Percentiles rank a stretch among this genome's conserved stretches.
phyloP scores from a whole-genome alignment of 164 flowering plant genomes.

The Aristolochia californica region DNA sequence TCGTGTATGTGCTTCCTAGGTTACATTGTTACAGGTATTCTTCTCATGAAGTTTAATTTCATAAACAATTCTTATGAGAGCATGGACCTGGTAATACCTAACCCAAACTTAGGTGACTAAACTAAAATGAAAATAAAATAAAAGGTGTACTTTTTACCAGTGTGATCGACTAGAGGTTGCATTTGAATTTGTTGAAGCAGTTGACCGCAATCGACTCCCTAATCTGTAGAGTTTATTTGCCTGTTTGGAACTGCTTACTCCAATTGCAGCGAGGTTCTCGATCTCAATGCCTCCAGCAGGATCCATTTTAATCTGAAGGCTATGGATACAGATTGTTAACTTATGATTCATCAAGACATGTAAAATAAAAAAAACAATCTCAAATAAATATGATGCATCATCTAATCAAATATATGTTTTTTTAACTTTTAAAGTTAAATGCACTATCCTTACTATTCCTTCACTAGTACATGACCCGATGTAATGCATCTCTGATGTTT shows the following conservation, averaged over 20 bases:
- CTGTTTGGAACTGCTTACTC: constrained; percentile 39
- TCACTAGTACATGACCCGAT: too few relatives aligned
- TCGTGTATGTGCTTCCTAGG: too few relatives aligned
- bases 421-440: too few relatives aligned
- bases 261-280: constrained; percentile 43
- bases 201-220: constrained; percentile 52
- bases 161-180: constrained; percentile 57
- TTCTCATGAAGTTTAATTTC: too few relatives aligned
- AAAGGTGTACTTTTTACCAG: constrained; percentile 27
- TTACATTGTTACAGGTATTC: too few relatives aligned
- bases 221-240: constrained; percentile 37
- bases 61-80: background rate
- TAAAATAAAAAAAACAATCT: background rate
- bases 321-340: constrained; percentile 9
- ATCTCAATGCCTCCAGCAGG: constrained; percentile 40
- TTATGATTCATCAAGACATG: background rate
- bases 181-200: constrained; percentile 51
- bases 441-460: too few relatives aligned
- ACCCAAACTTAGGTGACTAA: constrained; percentile 1
- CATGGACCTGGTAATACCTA: background rate
- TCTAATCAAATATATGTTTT: background rate
- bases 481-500: background rate
- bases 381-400: background rate
- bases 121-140: background rate
- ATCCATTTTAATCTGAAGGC: constrained; percentile 49